Base-by-base conservation (phyloP, 352 stramenopile species). In the Phytophthora meadii region DNA sequence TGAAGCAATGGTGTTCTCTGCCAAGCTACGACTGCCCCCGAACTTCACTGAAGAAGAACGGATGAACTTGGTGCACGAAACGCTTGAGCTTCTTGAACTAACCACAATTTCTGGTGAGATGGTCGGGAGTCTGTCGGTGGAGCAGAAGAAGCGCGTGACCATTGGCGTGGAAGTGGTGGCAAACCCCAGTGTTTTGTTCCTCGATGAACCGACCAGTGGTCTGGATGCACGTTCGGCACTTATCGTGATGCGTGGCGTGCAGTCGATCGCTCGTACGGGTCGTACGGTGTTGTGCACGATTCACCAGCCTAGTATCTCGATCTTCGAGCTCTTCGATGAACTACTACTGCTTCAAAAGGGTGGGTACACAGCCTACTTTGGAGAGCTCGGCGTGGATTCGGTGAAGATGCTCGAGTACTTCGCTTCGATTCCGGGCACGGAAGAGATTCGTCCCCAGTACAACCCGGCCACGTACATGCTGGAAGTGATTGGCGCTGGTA, bases 171-270 rank as follows among this genome's bases (percentile, higher is more conserved):
- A 99, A 69, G 78, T 99, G 25, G 94, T 97, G 10, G 65, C 88
- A 6, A 97, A 98, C 70, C 95, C 95, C n/a, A 93, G 93, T 65
- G 76, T 98, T 40, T 56, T 99, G 46, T 97, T 99, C 66, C 63
- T 99, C 22, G 93, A 98, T 59, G 95, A 98, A 68, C 93, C 93
- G 0, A 98, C 92, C 0, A 91, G 74, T 69, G 88, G 90, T 28
- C 63, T 98, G 14, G 93, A 98, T 64, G 78, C 85, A 0, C 86
- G 84, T 10, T 98, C 54, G 28, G 32, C 54, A 4, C 36, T 62
- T 1, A 62, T 62, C 8, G 54, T 62, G 42, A 62, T 62, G 68
- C 77, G 83, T 14, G 84, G 84, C 10, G 79, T 98, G 41, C 77
- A 82, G 42, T 83, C 89, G 32, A 92, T 98, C 41, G 86, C 91